These are phyloP conservation scores for Botrytis hyacinthi DNA, from an alignment of 2,329 filamentous ascomycete species.

Conservation along the genomic window DNA sequence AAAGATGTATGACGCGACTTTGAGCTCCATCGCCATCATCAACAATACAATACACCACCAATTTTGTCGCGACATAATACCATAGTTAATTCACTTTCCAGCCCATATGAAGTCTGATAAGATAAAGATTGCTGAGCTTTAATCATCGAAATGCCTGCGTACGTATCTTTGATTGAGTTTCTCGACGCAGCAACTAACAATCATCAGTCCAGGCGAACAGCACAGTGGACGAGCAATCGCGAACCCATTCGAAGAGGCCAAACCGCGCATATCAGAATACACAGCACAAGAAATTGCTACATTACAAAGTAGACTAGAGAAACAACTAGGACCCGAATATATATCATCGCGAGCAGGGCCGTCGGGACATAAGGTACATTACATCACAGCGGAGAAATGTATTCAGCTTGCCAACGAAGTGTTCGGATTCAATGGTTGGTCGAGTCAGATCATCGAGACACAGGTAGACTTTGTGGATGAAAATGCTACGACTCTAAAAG, in stretches of 20 bases:
- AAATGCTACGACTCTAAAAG: slow-evolving; percentile 70
- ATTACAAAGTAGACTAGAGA: slow-evolving; percentile 80
- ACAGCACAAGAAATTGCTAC: slow-evolving; percentile 89
- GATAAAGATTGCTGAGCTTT: slow-evolving; percentile 17
- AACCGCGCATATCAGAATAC: slow-evolving; percentile 70
- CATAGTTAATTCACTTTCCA: not conserved
- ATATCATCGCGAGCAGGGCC: slow-evolving; percentile 84
- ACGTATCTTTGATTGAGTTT: slow-evolving; percentile 30
- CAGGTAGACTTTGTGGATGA: slow-evolving; percentile 96
- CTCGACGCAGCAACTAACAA: slow-evolving; percentile 21
- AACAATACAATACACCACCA: not conserved
- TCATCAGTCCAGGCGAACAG: slow-evolving; percentile 65
- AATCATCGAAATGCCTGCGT: slow-evolving; percentile 47
- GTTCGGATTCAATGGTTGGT: slow-evolving; percentile 98
- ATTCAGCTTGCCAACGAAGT: slow-evolving; percentile 94
- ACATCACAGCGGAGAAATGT: slow-evolving; percentile 93
- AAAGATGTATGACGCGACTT: slow-evolving; percentile 15
- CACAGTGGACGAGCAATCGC: slow-evolving; percentile 51
- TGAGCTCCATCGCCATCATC: not conserved
- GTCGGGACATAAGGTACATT: slow-evolving; percentile 83
- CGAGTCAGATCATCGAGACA: slow-evolving; percentile 89
- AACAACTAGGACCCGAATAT: slow-evolving; percentile 93
- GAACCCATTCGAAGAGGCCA: slow-evolving; percentile 80
- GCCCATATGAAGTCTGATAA: slow-evolving; percentile 3
- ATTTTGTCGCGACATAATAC: not conserved